Conservation (phyloP, 257 asterid species). For the Nicotiana otophora region DNA sequence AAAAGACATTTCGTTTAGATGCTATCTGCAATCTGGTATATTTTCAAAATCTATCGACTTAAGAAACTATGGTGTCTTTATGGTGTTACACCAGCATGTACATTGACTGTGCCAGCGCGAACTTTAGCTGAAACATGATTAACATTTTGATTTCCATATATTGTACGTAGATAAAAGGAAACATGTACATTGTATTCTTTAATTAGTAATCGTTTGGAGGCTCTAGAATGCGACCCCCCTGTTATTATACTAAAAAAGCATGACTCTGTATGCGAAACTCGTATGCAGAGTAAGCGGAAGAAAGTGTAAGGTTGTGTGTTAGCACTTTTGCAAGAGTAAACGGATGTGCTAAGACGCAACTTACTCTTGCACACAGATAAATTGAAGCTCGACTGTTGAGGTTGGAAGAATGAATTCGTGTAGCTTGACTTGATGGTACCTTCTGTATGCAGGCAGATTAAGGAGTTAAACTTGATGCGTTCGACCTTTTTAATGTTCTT, state of each 20-base stretch:
- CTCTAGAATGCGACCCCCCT: neutral
- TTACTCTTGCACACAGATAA: neutral
- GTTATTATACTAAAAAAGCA: neutral
- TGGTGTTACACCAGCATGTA: neutral
- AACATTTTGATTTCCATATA: neutral
- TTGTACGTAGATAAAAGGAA: neutral
- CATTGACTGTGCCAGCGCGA: neutral
- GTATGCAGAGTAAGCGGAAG: neutral
- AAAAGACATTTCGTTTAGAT: neutral
- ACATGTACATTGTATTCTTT: neutral
- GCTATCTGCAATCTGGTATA: neutral
- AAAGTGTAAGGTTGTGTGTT: neutral
- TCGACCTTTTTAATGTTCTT: neutral
- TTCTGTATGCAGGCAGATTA: neutral
- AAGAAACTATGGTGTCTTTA: neutral
- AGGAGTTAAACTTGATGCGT: neutral
- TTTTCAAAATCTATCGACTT: neutral
- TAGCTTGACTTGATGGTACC: neutral
- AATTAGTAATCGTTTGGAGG: neutral
- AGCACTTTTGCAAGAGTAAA: neutral
- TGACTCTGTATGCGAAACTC: neutral
- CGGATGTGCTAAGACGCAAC: neutral
- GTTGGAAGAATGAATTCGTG: neutral
- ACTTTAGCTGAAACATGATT: neutral
- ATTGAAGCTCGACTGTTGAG: neutral